phyloP scores from a whole-genome alignment of 169 alveolate species.

The Theileria parva region DNA sequence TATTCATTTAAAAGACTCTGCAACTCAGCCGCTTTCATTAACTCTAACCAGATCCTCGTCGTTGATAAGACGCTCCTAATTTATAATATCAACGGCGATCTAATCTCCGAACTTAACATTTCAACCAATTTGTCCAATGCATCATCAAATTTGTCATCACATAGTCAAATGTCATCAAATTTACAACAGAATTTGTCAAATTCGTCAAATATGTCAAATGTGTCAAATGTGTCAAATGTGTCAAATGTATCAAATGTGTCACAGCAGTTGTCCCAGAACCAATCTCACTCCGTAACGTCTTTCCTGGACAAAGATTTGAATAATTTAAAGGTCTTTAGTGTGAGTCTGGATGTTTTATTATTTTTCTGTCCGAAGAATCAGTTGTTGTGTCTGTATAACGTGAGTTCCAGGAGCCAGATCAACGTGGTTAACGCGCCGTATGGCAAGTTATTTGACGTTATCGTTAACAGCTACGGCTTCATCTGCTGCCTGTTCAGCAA shows the following conservation, averaged over 20 bases:
- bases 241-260: too few relatives aligned
- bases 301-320: background rate
- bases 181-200: too few relatives aligned
- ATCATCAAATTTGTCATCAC: background rate
- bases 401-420: background rate
- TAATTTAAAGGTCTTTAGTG: background rate
- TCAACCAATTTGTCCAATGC: background rate
- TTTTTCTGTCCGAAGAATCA: slow-evolving; percentile 25
- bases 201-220: too few relatives aligned
- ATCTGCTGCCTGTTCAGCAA: slow-evolving; percentile 69
- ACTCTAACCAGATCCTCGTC: background rate
- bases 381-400: slow-evolving; percentile 13
- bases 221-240: too few relatives aligned
- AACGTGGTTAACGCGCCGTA: background rate
- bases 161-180: too few relatives aligned
- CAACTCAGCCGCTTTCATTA: slow-evolving; percentile 7
- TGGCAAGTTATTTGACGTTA: slow-evolving; percentile 61
- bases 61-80: background rate
- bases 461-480: slow-evolving; percentile 57
- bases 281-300: too few relatives aligned
- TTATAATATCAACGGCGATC: slow-evolving; percentile 4
- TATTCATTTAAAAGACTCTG: background rate
- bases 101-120: background rate
- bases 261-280: too few relatives aligned
- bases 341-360: slow-evolving; percentile 7